Base-by-base conservation (phyloP, 2,329 filamentous ascomycete species). In the Curvularia sp. region DNA sequence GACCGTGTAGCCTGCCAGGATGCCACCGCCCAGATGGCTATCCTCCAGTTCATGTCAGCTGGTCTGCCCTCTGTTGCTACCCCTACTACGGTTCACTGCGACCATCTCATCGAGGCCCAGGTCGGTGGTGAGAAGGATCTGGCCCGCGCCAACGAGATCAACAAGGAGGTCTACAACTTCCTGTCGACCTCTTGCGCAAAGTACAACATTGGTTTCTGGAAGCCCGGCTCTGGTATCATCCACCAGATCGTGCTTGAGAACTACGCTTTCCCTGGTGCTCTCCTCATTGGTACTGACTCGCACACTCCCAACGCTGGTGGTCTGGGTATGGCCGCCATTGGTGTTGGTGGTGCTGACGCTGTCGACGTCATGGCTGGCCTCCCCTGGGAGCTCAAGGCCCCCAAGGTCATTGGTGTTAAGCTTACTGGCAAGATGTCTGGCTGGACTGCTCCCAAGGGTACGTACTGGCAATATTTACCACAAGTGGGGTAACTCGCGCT, bases 191-290 rank as follows among this genome's bases (percentile, higher is more conserved):
- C 94, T 67, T 98, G 94, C 80, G 93, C 93, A 77, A 99, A 98
- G 86, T 99, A 98, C 86, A 94, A 98, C 86, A 98, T 98, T 80
- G 95, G 95, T 85, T 98, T 98, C 89, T 99, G 95, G 95, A 92
- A 88, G 81, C 95, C 95, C 67, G 95, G 95, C 72, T 97, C 94
- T 78, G 95, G 95, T 86, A 99, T 98, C 79, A 99, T 99, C 73
- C 95, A 99, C 84, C 95, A 98, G 85, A 98, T 98, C 77, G 82
- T 98, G 65, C 88, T 98, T 59, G 95, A 99, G 85, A 98, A 98
- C 86, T 98, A 98, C 80, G 93, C 93, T 79, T 98, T 98, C 89
- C 95, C 95, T 67, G 95, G 95, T 86, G 94, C 90, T 87, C 88
- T 99, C 59, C 88, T 99, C 77, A 98, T 98, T 77, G 95, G 95